Evolutionary conservation across 768 basidiomycete species (phyloP).

Genomic region (Boletus rufocinnamomeus): DNA sequence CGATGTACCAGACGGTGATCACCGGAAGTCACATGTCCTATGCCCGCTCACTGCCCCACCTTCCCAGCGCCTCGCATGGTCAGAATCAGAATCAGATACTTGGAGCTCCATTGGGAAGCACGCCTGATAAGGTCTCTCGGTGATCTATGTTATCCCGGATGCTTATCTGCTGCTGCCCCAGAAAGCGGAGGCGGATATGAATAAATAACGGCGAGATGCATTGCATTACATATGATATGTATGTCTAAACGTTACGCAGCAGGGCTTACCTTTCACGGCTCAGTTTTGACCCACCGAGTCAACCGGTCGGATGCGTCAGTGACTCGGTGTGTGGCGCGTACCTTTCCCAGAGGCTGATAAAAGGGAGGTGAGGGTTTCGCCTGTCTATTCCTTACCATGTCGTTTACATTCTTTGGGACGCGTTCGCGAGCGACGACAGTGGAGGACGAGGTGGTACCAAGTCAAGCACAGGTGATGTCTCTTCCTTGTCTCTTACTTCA

Average conservation of each 20-base stretch:
- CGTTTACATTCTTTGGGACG: background rate
- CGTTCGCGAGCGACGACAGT: background rate
- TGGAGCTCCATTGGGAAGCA: no score
- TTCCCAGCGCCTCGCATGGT: no score
- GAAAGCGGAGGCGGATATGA: background rate
- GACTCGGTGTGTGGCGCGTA: background rate
- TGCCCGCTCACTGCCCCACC: no score
- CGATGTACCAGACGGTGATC: background rate
- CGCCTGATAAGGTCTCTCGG: background rate
- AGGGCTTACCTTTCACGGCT: background rate
- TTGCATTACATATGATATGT: background rate
- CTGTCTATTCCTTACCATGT: conserved; percentile 5
- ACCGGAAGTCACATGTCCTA: background rate
- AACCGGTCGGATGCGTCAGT: background rate
- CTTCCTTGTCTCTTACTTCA: background rate
- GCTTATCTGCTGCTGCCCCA: background rate
- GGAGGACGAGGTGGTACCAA: background rate
- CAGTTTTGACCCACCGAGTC: background rate
- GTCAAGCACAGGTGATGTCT: conserved; percentile 19
- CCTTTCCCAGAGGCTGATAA: conserved; percentile 4
- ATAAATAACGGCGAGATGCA: background rate
- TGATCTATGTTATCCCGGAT: no score
- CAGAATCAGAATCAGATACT: background rate
- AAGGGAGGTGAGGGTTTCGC: background rate
- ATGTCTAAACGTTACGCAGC: no score